Percentiles rank a stretch among this genome's conserved stretches.
phyloP scores from a whole-genome alignment of 306 rosid species.

The Cicer pinnatifidum region DNA sequence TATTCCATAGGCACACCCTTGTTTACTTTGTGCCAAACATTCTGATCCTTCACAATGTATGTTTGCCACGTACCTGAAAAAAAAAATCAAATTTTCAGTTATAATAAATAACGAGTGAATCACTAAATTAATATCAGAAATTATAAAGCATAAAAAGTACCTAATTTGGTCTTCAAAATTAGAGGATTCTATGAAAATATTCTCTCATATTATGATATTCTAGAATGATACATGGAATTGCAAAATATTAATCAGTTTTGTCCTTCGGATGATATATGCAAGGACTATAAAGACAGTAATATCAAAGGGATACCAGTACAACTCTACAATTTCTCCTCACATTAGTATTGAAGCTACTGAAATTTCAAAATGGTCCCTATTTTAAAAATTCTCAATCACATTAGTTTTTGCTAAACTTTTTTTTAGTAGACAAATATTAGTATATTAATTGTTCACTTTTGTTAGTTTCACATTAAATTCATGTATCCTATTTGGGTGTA shows the following conservation, averaged over 20 bases:
- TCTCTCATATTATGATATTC: neutral
- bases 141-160: neutral
- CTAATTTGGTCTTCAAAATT: neutral
- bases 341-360: neutral
- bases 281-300: neutral
- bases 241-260: neutral
- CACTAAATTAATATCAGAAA: neutral
- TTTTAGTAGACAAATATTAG: too few species aligned
- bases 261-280: neutral
- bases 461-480: too few species aligned
- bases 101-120: neutral
- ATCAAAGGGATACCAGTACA: too few species aligned
- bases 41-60: slow-evolving; percentile 76
- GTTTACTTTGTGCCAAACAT: slow-evolving; percentile 72
- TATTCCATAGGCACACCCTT: slow-evolving; percentile 80
- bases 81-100: neutral
- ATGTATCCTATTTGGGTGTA: too few species aligned
- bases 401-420: neutral
- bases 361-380: neutral
- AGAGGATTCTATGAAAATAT: neutral
- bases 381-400: neutral
- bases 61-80: slow-evolving; percentile 91
- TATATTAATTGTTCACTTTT: too few species aligned
- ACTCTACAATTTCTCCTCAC: too few species aligned
- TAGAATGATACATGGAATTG: neutral